A percentile compares a stretch with the other conserved stretches of the same genome.
Conservation (phyloP, 176 grass and related monocot genomes). For the Typha latifolia region DNA sequence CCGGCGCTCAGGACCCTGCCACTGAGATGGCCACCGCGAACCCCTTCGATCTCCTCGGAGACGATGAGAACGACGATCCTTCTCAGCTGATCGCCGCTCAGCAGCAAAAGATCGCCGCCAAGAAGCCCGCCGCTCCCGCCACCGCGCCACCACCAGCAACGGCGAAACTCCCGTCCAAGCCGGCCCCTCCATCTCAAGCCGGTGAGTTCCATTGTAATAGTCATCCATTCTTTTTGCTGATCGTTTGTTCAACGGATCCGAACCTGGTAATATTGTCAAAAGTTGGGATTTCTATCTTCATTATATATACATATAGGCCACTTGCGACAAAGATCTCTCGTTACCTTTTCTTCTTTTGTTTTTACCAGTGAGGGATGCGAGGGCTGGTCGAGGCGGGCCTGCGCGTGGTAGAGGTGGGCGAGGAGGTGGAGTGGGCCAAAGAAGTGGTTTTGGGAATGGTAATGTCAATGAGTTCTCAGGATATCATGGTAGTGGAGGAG, state of each 20-base stretch:
- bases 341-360: neutral
- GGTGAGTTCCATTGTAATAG: constrained; percentile 33
- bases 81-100: constrained; percentile 44
- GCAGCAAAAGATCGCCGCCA: constrained; percentile 21
- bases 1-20: neutral
- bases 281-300: neutral
- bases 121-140: constrained; percentile 26
- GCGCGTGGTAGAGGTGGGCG: constrained; percentile 51
- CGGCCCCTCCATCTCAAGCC: constrained; percentile 49
- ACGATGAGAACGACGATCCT: constrained; percentile 78
- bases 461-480: constrained; percentile 39
- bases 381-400: constrained; percentile 43
- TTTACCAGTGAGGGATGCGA: constrained; percentile 37
- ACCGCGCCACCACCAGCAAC: constrained; percentile 8
- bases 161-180: constrained; percentile 61
- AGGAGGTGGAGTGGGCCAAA: constrained; percentile 36
- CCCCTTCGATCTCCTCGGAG: constrained; percentile 56
- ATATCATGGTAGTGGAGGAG: constrained; percentile 36
- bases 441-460: constrained; percentile 41
- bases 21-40: constrained; percentile 48
- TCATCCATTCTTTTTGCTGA: neutral
- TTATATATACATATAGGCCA: neutral
- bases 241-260: neutral
- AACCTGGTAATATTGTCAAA: neutral
- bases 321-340: too few species aligned